Base-by-base conservation (phyloP, 148 eudicot genomes). In the Spergularia marina region DNA sequence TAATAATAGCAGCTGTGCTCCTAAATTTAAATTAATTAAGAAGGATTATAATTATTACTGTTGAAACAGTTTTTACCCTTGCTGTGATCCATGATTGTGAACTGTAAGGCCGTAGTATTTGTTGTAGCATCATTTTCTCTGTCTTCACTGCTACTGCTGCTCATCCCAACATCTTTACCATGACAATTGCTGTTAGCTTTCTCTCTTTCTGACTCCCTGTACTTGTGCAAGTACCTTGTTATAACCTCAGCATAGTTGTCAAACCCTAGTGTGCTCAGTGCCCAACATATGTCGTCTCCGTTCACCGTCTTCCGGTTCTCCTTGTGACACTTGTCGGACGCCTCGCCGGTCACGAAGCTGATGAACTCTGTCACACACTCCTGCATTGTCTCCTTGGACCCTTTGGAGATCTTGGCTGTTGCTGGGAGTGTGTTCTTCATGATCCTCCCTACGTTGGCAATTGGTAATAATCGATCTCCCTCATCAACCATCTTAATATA, bases 241-340 rank as follows among this genome's bases (percentile, higher is more conserved):
- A 81, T 87, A 4, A 78, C 84, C 76, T 83, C 87, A 1, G 80
- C 84, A 40, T 82, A 75, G 74, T 84, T 79, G 55, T 87, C 89
- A 55, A 87, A 84, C 79, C 89, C 89, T 80, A 87, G 84, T 7
- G 87, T 74, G 73, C 83, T 81, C 23, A 87, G 81, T 76, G 91
- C 89, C 91, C 91, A 87, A 23, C 84, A 76, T 30, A 87, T 76
- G 62, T 85, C 91, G 12, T 87, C 91, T 7, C 91, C 91, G 54
- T 80, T 87, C 4, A 87, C 82, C 30, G 89, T 87, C 81, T 87
- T 87, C 16, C 91, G 80, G 25, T 87, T 87, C 85, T 87, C 91
- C 84, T 82, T 85, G 67, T 83, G 88, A 76, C 91, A 87, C 89
- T 85, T 87, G 41, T 87, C 89, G 0, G 88, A 83, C 0, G 91